Evolutionary conservation across 2,329 filamentous ascomycete genomes (phyloP).

Genomic region (Aspergillus sp.): DNA sequence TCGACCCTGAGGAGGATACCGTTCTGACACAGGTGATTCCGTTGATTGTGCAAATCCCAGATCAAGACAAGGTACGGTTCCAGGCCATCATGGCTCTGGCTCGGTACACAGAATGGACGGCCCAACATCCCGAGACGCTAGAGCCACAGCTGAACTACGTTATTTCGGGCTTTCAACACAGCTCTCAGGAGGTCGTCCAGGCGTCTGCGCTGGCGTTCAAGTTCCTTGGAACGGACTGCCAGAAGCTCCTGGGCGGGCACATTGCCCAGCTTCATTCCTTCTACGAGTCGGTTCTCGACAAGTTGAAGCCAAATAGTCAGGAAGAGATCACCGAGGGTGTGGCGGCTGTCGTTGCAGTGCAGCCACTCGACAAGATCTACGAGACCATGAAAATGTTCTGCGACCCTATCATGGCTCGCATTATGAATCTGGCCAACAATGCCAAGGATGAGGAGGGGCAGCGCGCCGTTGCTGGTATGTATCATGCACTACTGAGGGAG

Average conservation of each 20-base stretch:
- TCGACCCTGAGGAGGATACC: slow-evolving; percentile 76
- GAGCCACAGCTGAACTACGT: slow-evolving; percentile 94
- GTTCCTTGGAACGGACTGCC: slow-evolving; percentile 95
- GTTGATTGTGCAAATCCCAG: slow-evolving; percentile 85
- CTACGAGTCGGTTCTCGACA: slow-evolving; percentile 83
- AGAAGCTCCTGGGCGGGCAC: slow-evolving; percentile 73
- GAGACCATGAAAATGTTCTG: slow-evolving; percentile 84
- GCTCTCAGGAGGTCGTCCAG: slow-evolving; percentile 82
- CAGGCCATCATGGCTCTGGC: slow-evolving; percentile 97
- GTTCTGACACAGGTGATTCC: slow-evolving; percentile 90
- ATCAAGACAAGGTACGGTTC: slow-evolving; percentile 96
- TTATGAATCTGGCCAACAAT: slow-evolving; percentile 81
- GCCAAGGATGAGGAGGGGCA: slow-evolving; percentile 78
- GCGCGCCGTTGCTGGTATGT: slow-evolving; percentile 69
- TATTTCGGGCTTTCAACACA: slow-evolving; percentile 81
- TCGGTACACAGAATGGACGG: slow-evolving; percentile 96
- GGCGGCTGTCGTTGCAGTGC: slow-evolving; percentile 80
- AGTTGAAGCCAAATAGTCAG: slow-evolving; percentile 76
- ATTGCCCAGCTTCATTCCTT: slow-evolving; percentile 84
- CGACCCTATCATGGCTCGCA: slow-evolving; percentile 75
- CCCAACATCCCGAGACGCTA: slow-evolving; percentile 84
- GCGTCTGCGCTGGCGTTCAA: slow-evolving; percentile 92
- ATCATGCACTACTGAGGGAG: neutral
- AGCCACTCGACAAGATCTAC: slow-evolving; percentile 73
- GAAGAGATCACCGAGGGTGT: slow-evolving; percentile 96